These are phyloP conservation scores for Pichia manshurica DNA, from an alignment of 805 yeast species.

Conservation along the genomic window DNA sequence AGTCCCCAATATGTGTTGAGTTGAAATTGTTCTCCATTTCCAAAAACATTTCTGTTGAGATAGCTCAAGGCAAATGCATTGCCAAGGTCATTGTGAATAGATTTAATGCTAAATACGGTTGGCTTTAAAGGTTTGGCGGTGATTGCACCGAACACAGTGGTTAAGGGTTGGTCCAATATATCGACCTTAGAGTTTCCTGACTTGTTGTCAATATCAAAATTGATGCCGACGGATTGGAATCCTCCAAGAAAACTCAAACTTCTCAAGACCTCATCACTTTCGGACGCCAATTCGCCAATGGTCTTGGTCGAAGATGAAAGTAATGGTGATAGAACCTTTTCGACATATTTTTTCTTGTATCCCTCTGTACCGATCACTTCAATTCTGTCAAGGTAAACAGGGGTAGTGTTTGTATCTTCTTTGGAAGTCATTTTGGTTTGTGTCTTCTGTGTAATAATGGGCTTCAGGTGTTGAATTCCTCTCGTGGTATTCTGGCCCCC, in stretches of 20 bases:
- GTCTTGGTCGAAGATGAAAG: conserved; percentile 34
- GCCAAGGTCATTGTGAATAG: conserved; percentile 8
- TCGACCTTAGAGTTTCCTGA: conserved; percentile 4
- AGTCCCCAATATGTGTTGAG: conserved; percentile 43
- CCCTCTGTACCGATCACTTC: conserved; percentile 29
- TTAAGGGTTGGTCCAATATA: conserved; percentile 6
- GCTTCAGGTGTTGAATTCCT: too few species aligned
- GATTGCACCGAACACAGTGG: conserved; percentile 11
- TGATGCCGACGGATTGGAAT: conserved; percentile 23
- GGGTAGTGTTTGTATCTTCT: conserved; percentile 12
- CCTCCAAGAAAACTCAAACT: conserved; percentile 26
- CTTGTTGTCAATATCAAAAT: conserved; percentile 17
- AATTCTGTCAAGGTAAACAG: conserved; percentile 27
- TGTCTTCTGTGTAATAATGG: background rate
- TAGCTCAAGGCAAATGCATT: conserved; percentile 30
- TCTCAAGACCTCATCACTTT: conserved; percentile 18
- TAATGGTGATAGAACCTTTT: conserved; percentile 41
- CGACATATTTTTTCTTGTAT: conserved; percentile 37
- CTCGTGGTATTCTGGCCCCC: too few species aligned
- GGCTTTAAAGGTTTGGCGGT: conserved; percentile 3
- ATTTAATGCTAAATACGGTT: background rate
- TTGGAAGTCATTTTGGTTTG: background rate
- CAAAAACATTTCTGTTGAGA: conserved; percentile 48
- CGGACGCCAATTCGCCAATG: conserved; percentile 34
- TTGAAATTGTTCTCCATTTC: conserved; percentile 60